Conservation (phyloP, 2,329 filamentous ascomycete genomes). For the Alternaria arbusti region DNA sequence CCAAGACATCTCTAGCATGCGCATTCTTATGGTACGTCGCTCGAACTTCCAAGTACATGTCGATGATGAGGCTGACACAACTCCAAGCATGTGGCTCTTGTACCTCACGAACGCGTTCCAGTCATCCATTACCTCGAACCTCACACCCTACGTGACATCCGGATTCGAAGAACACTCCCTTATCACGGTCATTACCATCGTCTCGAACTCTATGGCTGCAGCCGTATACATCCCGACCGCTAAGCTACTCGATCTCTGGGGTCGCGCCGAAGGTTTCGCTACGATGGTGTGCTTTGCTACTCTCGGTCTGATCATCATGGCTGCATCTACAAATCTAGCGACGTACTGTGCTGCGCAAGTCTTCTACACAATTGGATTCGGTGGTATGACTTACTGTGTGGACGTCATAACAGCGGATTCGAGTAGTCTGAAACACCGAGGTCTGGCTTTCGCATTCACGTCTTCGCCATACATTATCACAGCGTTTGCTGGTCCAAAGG, state of each 20-base stretch:
- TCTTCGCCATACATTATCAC: conserved; percentile 28
- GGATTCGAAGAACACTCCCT: conserved; percentile 36
- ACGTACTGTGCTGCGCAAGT: conserved; percentile 33
- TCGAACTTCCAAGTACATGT: background rate
- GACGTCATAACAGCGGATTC: conserved; percentile 68
- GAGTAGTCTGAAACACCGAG: conserved; percentile 53
- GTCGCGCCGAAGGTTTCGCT: conserved; percentile 46
- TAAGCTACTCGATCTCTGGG: conserved; percentile 50
- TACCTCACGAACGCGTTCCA: conserved; percentile 54
- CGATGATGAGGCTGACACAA: background rate
- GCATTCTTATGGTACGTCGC: conserved; percentile 43
- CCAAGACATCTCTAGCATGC: conserved; percentile 39
- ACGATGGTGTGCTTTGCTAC: conserved; percentile 40
- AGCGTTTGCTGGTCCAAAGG: conserved; percentile 25
- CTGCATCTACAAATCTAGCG: conserved; percentile 62
- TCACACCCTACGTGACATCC: conserved; percentile 41
- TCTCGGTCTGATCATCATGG: conserved; percentile 67
- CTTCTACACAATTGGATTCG: conserved; percentile 62
- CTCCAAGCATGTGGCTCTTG: conserved; percentile 36
- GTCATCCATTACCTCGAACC: conserved; percentile 45
- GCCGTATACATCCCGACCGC: conserved; percentile 47
- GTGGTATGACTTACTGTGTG: conserved; percentile 64
- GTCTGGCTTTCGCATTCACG: conserved; percentile 62
- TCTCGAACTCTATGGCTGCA: conserved; percentile 37
- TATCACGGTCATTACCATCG: conserved; percentile 32